Conservation (phyloP, 495 filamentous ascomycete species). For the Trypethelium eluteriae region DNA sequence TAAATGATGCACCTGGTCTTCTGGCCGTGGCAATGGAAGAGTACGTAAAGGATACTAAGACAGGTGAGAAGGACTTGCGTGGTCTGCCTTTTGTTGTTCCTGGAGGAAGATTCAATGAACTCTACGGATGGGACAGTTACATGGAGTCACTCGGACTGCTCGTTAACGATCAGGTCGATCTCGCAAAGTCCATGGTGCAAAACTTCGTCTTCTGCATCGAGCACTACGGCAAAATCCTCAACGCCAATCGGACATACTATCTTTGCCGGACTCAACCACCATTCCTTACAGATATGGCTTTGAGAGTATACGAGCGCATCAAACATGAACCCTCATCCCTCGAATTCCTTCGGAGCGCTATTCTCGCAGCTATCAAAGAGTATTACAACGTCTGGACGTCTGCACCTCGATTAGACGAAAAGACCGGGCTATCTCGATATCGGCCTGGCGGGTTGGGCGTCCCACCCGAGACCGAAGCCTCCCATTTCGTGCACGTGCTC, state of each 20-base stretch:
- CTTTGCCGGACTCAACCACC: conserved; percentile 88
- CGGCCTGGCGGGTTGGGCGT: conserved; percentile 83
- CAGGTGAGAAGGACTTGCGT: conserved; percentile 56
- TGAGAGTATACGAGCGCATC: conserved; percentile 82
- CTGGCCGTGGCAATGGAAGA: conserved; percentile 86
- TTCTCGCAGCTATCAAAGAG: conserved; percentile 91
- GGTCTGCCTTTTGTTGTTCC: conserved; percentile 94
- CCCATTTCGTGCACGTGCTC: conserved; percentile 80
- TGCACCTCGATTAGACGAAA: conserved; percentile 67
- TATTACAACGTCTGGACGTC: conserved; percentile 88
- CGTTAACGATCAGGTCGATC: conserved; percentile 67
- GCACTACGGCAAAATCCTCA: conserved; percentile 96
- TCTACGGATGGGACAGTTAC: conserved; percentile 97
- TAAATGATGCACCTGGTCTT: conserved; percentile 81
- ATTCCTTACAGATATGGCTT: conserved; percentile 94
- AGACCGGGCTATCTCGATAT: conserved; percentile 81
- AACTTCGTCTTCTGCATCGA: conserved; percentile 98
- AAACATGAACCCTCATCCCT: conserved; percentile 64
- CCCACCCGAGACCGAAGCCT: conserved; percentile 86
- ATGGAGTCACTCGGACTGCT: conserved; percentile 88
- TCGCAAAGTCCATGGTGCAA: conserved; percentile 85
- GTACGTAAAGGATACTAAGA: conserved; percentile 48
- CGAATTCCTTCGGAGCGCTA: conserved; percentile 70
- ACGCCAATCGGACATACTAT: conserved; percentile 94
- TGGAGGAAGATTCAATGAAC: conserved; percentile 91